Evolutionary conservation across 2,329 filamentous ascomycete genomes (phyloP).

Genomic region (Lecanicillium sp.): DNA sequence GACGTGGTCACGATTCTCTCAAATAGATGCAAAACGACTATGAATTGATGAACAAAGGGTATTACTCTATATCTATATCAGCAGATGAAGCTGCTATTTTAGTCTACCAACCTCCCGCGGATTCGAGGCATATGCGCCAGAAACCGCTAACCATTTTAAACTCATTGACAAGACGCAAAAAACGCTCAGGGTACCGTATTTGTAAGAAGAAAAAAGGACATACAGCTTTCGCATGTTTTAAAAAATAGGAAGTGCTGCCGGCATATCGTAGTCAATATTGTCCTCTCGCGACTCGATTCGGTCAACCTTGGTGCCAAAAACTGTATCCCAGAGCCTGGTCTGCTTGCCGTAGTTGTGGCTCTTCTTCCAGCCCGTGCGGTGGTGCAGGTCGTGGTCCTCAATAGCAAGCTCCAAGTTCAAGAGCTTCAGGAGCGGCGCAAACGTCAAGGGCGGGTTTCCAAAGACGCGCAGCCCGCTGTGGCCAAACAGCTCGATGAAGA

Average conservation of each 20-base stretch:
- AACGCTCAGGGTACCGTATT: no score
- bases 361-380: conserved; percentile 26
- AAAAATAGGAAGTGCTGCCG: conserved; percentile 19
- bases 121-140: no score
- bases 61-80: no score
- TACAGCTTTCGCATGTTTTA: not conserved
- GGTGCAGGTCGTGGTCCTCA: conserved; percentile 32
- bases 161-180: no score
- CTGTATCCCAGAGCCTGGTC: conserved; percentile 25
- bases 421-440: conserved; percentile 22
- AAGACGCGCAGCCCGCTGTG: conserved; percentile 29
- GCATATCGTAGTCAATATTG: conserved; percentile 23
- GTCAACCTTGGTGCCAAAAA: conserved; percentile 26
- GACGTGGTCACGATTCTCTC: no score
- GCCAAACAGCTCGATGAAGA: conserved; percentile 28
- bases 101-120: no score
- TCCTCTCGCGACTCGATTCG: conserved; percentile 24
- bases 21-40: no score
- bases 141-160: no score
- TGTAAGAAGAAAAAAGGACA: no score
- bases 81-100: no score
- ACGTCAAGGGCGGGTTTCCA: conserved; percentile 20
- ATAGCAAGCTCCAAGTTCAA: conserved; percentile 27
- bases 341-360: conserved; percentile 31
- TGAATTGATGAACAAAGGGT: no score